Evolutionary conservation across 2,329 filamentous ascomycete genomes (phyloP), one percentile per base, ranked within the genome.

Genomic region (Paecilomyces dactylethromorphus): DNA sequence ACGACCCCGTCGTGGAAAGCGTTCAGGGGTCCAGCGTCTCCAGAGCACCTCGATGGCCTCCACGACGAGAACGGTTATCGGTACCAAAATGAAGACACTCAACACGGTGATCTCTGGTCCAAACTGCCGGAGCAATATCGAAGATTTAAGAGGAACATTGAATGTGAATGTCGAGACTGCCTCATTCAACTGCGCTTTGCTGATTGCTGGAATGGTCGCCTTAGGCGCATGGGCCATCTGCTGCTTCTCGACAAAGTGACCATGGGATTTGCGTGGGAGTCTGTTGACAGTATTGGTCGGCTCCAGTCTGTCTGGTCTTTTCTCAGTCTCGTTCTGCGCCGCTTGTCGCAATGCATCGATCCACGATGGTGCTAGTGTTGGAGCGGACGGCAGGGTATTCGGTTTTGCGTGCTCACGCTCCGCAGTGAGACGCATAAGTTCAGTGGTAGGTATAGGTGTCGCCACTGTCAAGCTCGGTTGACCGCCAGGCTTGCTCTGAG

Each of bases 11-110:
- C 58, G 56, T 2, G 65, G 64, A 52, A 59, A 67, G 10, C 58
- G 59, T 56, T 67, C 65, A 0, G 35, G 58, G 1, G 56, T 56
- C 24, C 59, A 66, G 21, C 31, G 58, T 13, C 53, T 59, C 2
- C 64, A 50, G 6, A 58, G 13, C 1, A 59, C 24, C 29, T 66
- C 65, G 1, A 65, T 18, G 24, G 64, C 29, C 18, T 65, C 63
- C 3, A 67, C 60, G 0, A 67, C 29, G 21, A 64, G 57, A 29
- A 67, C 64, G 2, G 65, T 56, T 22, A 66, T 58, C 1, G 66
- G 65, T 3, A 65, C 56, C 1, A 68, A 61, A 0, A 68, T 53
- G 21, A 68, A 68, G 8, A 68, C 59, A 5, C 56, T 57, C 6
- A 68, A 31, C 0, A 57, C 64, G 26, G 67, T 56, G 13, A 65